Evolutionary conservation across 805 yeast species (phyloP).

Genomic region (Yamadazyma endophytica): DNA sequence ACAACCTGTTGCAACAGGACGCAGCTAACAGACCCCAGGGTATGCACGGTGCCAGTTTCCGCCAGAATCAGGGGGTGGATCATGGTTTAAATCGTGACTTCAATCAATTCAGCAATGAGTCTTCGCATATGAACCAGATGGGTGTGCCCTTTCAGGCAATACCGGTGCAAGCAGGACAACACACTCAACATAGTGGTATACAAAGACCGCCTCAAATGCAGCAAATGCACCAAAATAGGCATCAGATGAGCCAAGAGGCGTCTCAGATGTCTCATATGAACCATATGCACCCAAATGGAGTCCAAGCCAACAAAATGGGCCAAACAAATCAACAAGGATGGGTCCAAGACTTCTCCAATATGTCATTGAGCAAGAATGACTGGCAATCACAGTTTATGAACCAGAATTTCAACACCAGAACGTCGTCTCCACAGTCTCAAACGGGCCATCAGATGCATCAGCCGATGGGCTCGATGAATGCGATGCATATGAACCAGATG

Average conservation of each 20-base stretch:
- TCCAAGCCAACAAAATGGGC: slow-evolving; percentile 2
- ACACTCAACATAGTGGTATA: slow-evolving; percentile 2
- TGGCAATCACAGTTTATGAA: slow-evolving; percentile 5
- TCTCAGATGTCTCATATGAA: background rate
- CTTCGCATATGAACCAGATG: slow-evolving; percentile 12
- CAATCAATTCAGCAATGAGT: slow-evolving; percentile 20
- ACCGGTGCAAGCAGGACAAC: slow-evolving; percentile 1
- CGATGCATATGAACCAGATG: too few relatives aligned
- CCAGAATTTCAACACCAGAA: slow-evolving; percentile 3
- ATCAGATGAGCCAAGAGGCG: background rate
- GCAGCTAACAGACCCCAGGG: slow-evolving; percentile 7
- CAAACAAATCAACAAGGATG: slow-evolving; percentile 17
- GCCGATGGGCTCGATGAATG: too few relatives aligned
- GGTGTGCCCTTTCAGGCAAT: slow-evolving; percentile 12
- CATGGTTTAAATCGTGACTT: slow-evolving; percentile 35
- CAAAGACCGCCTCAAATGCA: slow-evolving; percentile 2
- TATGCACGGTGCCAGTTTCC: slow-evolving; percentile 7
- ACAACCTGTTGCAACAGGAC: slow-evolving; percentile 37
- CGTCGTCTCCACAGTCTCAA: background rate
- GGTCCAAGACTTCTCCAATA: slow-evolving; percentile 26
- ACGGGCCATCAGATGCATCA: slow-evolving; percentile 2
- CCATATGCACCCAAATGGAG: slow-evolving; percentile 1
- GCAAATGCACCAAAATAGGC: background rate
- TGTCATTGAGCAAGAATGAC: slow-evolving; percentile 12
- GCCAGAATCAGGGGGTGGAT: slow-evolving; percentile 23